These are phyloP conservation scores for Craterostigma plantagineum DNA, from an alignment of 257 asterid genomes.

Conservation along the genomic window DNA sequence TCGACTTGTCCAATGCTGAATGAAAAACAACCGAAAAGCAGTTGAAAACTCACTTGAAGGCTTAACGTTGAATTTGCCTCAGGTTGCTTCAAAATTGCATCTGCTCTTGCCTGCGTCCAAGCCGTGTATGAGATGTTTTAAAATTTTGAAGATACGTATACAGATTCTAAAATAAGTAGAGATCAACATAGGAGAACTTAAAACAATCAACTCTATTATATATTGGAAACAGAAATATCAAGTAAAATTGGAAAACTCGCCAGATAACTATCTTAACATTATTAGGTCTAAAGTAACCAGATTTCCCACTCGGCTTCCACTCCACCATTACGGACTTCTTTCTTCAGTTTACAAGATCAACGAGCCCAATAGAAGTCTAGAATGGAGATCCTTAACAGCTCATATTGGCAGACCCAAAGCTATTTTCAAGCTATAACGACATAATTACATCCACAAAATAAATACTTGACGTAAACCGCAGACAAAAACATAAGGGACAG, in stretches of 20 bases:
- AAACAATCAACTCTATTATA: too few relatives aligned
- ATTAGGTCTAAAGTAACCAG: too few relatives aligned
- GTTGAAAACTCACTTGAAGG: slow-evolving; percentile 31
- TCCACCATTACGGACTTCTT: neutral
- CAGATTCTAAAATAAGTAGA: neutral
- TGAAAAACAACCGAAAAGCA: slow-evolving; percentile 1
- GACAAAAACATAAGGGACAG: neutral
- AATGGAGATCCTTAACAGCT: too few relatives aligned
- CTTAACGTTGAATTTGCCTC: slow-evolving; percentile 54
- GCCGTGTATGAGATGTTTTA: slow-evolving; percentile 2
- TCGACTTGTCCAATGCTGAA: slow-evolving; percentile 2
- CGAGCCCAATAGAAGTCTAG: neutral
- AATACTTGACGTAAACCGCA: slow-evolving; percentile 4
- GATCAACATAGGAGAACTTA: neutral
- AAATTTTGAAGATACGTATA: slow-evolving; percentile 1
- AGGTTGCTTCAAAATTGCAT: slow-evolving; percentile 48
- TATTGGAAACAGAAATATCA: too few relatives aligned
- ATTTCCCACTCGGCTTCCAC: too few relatives aligned
- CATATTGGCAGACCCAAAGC: too few relatives aligned
- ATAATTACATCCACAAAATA: neutral
- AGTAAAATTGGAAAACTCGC: too few relatives aligned
- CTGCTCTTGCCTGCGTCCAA: slow-evolving; percentile 74
- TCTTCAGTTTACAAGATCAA: neutral
- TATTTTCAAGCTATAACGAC: neutral
- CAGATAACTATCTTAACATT: too few relatives aligned